Conservation (phyloP, 2,329 filamentous ascomycete species). For the Hypoxylon sp. region DNA sequence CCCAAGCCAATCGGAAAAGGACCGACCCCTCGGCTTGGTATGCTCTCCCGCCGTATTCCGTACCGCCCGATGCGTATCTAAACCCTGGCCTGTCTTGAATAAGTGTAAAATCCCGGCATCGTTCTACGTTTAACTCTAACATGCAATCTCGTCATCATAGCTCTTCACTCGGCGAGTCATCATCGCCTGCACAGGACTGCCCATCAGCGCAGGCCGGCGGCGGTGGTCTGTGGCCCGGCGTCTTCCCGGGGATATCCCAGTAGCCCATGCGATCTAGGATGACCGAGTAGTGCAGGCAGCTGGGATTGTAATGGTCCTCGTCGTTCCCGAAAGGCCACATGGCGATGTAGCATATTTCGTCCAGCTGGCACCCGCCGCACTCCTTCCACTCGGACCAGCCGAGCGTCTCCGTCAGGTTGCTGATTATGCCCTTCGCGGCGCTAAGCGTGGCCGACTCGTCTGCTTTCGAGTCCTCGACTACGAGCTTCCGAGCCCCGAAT, state of each 20-base stretch:
- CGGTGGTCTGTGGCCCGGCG: constrained; percentile 13
- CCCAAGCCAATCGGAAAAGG: too few species aligned
- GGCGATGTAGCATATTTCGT: constrained; percentile 50
- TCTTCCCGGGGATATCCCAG: constrained; percentile 20
- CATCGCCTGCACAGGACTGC: not conserved
- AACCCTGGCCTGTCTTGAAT: too few species aligned
- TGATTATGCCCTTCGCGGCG: constrained; percentile 21
- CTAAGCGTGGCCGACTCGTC: constrained; percentile 12
- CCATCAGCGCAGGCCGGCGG: constrained; percentile 4
- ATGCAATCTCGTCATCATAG: constrained; percentile 5
- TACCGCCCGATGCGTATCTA: too few species aligned
- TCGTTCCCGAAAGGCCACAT: constrained; percentile 50
- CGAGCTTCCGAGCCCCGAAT: constrained; percentile 40
- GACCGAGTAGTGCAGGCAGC: constrained; percentile 38
- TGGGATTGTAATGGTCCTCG: constrained; percentile 44
- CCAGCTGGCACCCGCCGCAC: constrained; percentile 44
- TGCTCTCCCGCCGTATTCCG: too few species aligned
- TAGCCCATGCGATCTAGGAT: constrained; percentile 25
- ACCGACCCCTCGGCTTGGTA: too few species aligned
- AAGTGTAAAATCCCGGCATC: too few species aligned
- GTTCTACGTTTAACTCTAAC: too few species aligned
- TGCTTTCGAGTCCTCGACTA: constrained; percentile 33
- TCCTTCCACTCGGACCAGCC: constrained; percentile 49
- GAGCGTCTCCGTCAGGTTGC: constrained; percentile 41
- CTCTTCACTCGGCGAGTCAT: constrained; percentile 16